These are phyloP conservation scores for Aegilops sharonensis DNA, from an alignment of 176 grass and related monocot genomes.

Conservation along the genomic window DNA sequence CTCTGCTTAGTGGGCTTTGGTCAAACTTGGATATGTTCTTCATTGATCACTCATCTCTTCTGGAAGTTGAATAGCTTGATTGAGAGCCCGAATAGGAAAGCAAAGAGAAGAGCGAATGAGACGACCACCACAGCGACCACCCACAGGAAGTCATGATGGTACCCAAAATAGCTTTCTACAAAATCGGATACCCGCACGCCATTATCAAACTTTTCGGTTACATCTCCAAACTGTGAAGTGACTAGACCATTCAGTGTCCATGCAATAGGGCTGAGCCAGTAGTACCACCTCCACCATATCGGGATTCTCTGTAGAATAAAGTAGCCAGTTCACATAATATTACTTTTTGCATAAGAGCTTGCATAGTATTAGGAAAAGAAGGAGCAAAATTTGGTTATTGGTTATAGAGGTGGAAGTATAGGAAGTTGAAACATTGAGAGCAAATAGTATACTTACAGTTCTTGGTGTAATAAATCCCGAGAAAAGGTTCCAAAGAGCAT, in stretches of 20 bases:
- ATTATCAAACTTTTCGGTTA: conserved; percentile 5
- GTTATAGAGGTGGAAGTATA: background rate
- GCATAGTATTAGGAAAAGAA: conserved; percentile 12
- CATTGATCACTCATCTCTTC: conserved; percentile 43
- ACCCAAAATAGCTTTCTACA: conserved; percentile 60
- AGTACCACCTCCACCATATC: conserved; percentile 88
- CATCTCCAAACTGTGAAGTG: conserved; percentile 67
- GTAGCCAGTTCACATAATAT: conserved; percentile 5
- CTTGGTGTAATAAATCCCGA: conserved; percentile 71
- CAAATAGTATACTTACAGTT: conserved; percentile 50
- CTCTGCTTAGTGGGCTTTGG: background rate
- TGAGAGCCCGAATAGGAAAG: conserved; percentile 61
- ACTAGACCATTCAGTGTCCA: conserved; percentile 81
- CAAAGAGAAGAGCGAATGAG: conserved; percentile 54
- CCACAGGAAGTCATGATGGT: conserved; percentile 51
- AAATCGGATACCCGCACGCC: conserved; percentile 30
- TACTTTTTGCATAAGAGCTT: background rate
- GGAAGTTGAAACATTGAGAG: background rate
- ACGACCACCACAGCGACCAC: conserved; percentile 42
- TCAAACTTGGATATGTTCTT: background rate
- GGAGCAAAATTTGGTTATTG: background rate
- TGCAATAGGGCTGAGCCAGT: conserved; percentile 61
- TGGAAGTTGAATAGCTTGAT: conserved; percentile 81
- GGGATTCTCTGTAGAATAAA: conserved; percentile 52
- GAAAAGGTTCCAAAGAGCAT: conserved; percentile 77